These are phyloP conservation scores for Lactifluus pinguis DNA, from an alignment of 768 basidiomycete genomes.

Conservation along the genomic window DNA sequence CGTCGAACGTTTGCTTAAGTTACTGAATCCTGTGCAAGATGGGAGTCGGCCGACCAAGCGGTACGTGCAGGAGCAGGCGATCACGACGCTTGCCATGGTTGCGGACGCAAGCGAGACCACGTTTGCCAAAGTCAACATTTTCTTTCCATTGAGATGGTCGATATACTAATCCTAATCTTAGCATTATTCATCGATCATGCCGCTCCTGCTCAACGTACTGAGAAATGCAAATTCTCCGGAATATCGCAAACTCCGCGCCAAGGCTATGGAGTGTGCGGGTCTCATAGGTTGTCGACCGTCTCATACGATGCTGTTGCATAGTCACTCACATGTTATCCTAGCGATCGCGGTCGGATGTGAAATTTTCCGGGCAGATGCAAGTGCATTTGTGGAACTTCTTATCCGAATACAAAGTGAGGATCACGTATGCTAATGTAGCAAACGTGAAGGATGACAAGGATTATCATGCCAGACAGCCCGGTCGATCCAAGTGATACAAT, in stretches of 20 bases:
- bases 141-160: neutral
- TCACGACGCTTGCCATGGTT: conserved; percentile 85
- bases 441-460: neutral
- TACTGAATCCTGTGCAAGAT: conserved; percentile 44
- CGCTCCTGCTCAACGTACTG: conserved; percentile 66
- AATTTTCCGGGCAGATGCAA: conserved; percentile 66
- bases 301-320: no score
- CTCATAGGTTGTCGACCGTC: conserved; percentile 52
- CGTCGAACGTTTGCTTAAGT: conserved; percentile 59
- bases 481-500: conserved; percentile 66
- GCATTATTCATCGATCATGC: conserved; percentile 78
- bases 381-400: conserved; percentile 59
- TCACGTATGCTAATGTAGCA: neutral
- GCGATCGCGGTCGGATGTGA: conserved; percentile 84
- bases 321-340: conserved; percentile 23
- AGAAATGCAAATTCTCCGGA: conserved; percentile 59
- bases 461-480: conserved; percentile 43
- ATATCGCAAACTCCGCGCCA: conserved; percentile 60
- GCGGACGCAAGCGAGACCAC: conserved; percentile 75
- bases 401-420: conserved; percentile 68
- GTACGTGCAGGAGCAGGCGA: conserved; percentile 82
- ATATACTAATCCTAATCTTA: conserved; percentile 21
- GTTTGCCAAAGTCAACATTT: conserved; percentile 52
- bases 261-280: conserved; percentile 89
- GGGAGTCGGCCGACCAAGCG: conserved; percentile 36